Percentiles rank a stretch among this genome's conserved stretches.
These are phyloP conservation scores for Zoysia pacifica DNA, from an alignment of 176 grass and related monocot species.

Conservation along the genomic window DNA sequence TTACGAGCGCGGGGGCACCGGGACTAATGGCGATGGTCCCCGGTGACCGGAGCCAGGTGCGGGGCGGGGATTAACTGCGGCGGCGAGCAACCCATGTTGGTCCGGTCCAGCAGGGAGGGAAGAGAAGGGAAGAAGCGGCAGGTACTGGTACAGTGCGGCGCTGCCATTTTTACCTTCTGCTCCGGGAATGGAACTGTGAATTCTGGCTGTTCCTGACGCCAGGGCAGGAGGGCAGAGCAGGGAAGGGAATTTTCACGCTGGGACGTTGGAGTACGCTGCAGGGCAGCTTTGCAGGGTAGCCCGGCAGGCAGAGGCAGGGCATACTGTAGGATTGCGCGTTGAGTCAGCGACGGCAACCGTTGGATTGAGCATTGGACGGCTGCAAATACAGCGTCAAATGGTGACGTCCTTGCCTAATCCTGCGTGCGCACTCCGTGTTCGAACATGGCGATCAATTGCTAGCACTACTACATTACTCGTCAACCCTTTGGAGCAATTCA, in stretches of 20 bases:
- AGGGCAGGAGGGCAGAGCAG: conserved; percentile 9
- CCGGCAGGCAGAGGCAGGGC: not conserved
- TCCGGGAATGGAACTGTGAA: conserved; percentile 51
- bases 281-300: not conserved
- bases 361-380: not conserved
- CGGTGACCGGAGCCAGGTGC: conserved; percentile 13
- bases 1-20: not conserved
- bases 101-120: not conserved
- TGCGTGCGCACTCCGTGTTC: not conserved
- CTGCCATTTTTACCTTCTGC: conserved; percentile 61
- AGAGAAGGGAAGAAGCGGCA: not conserved
- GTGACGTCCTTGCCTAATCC: not conserved
- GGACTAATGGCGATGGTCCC: conserved; percentile 41
- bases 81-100: conserved; percentile 57
- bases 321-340: not conserved
- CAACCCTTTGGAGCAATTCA: too few relatives aligned
- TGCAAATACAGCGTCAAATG: not conserved
- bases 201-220: conserved; percentile 44
- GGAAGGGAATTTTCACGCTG: conserved; percentile 17
- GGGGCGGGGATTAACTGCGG: conserved; percentile 39
- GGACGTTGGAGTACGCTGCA: not conserved
- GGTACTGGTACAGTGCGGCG: not conserved
- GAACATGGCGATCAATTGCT: too few relatives aligned
- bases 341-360: not conserved
- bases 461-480: too few relatives aligned